Conservation (phyloP, 495 filamentous ascomycete species). For the Hypoxylon perforatum region DNA sequence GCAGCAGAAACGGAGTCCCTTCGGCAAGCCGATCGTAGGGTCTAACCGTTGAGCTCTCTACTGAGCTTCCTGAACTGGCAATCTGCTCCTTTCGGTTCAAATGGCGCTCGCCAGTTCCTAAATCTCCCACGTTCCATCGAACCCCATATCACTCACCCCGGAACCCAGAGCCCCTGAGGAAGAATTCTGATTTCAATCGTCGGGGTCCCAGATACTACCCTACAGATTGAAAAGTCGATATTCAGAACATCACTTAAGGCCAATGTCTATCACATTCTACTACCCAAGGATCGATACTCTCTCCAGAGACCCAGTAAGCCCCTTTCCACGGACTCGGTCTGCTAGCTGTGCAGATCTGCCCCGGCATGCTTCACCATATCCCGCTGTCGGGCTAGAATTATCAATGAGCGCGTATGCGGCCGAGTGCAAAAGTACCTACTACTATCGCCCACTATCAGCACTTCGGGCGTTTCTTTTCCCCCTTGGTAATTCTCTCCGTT, state of each 20-base stretch:
- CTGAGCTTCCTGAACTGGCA: conserved; percentile 40
- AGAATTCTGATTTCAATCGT: not conserved
- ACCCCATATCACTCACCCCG: conserved; percentile 29
- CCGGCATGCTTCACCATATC: conserved; percentile 14
- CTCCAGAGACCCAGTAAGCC: conserved; percentile 13
- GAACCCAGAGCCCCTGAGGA: conserved; percentile 13
- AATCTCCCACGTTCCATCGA: conserved; percentile 5
- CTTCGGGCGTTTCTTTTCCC: conserved; percentile 35
- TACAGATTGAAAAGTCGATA: conserved; percentile 18
- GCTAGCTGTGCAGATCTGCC: conserved; percentile 1
- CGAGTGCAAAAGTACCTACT: conserved; percentile 3
- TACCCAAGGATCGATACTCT: not conserved
- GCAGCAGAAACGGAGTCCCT: conserved; percentile 15
- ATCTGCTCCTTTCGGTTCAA: conserved; percentile 40
- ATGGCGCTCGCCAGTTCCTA: conserved; percentile 40
- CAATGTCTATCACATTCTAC: conserved; percentile 7
- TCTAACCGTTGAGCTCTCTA: conserved; percentile 32
- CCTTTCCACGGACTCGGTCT: conserved; percentile 32
- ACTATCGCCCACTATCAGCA: not conserved
- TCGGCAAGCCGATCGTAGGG: conserved; percentile 36
- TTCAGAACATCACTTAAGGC: conserved; percentile 17
- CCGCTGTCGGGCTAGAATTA: conserved; percentile 3
- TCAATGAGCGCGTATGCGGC: not conserved
- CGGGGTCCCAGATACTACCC: conserved; percentile 23
- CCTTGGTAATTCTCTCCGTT: conserved; percentile 18